phyloP scores from a whole-genome alignment of 805 yeast species.

The Vanderwaltozyma yarrowii region DNA sequence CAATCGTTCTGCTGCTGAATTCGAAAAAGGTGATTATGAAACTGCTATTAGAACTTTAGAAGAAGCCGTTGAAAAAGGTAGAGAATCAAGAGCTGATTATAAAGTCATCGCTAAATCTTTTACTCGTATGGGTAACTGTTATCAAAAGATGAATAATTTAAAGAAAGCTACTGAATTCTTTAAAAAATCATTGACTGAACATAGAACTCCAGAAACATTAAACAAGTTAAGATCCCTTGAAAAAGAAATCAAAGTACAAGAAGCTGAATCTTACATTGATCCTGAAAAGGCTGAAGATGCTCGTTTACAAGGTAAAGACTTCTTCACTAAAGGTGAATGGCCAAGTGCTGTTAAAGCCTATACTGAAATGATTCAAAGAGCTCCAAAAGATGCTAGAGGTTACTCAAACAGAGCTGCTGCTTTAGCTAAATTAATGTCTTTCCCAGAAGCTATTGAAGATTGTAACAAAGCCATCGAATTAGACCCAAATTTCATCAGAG shows the following conservation, averaged over 20 bases:
- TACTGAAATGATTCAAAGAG: constrained; percentile 91
- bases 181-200: constrained; percentile 91
- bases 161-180: constrained; percentile 65
- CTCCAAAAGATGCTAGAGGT: constrained; percentile 95
- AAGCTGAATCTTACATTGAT: constrained; percentile 68
- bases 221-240: constrained; percentile 81
- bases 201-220: constrained; percentile 88
- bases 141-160: constrained; percentile 65
- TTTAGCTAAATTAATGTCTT: constrained; percentile 83
- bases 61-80: constrained; percentile 79
- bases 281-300: constrained; percentile 95
- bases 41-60: constrained; percentile 73
- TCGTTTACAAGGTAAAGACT: constrained; percentile 82
- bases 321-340: constrained; percentile 87
- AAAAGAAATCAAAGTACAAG: constrained; percentile 70
- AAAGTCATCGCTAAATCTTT: constrained; percentile 86
- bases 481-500: constrained; percentile 86
- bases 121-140: constrained; percentile 80
- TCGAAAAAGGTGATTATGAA: constrained; percentile 87
- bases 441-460: constrained; percentile 93
- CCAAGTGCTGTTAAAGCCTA: constrained; percentile 92
- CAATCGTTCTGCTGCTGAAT: constrained; percentile 97
- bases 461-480: constrained; percentile 81
- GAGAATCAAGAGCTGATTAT: constrained; percentile 85
- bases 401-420: constrained; percentile 98